phyloP scores from a whole-genome alignment of 106 monocot genomes.

The Allium fistulosum region DNA sequence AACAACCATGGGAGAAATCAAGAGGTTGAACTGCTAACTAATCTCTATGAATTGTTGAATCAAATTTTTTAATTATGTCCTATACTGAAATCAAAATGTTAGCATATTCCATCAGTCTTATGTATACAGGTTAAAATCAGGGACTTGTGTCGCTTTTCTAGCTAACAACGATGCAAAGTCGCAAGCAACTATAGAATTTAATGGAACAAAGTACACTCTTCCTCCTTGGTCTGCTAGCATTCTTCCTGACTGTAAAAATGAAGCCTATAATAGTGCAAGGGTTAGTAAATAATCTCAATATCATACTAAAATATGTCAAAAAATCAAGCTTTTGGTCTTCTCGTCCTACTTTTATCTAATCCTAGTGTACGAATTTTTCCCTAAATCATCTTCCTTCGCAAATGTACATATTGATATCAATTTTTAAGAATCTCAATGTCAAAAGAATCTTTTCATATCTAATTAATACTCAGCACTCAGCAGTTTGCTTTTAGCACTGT shows the following conservation, averaged over 20 bases:
- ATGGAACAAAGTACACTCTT: constrained; percentile 73
- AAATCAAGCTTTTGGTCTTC: background rate
- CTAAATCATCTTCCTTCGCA: background rate
- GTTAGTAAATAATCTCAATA: constrained; percentile 26
- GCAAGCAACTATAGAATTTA: constrained; percentile 55
- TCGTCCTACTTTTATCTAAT: background rate
- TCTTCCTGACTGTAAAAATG: constrained; percentile 89
- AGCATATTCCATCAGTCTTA: constrained; percentile 38
- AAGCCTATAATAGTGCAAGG: constrained; percentile 83
- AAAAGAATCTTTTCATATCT: no score
- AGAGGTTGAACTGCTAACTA: constrained; percentile 33
- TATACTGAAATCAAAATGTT: background rate
- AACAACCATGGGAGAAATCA: constrained; percentile 55
- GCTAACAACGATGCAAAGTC: constrained; percentile 59
- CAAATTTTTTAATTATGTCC: background rate
- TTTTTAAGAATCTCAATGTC: no score
- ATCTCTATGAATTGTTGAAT: background rate
- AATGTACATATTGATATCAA: background rate
- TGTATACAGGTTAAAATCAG: constrained; percentile 54
- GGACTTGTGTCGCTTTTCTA: constrained; percentile 85
- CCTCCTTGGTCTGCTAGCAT: constrained; percentile 98
- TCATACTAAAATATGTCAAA: background rate
- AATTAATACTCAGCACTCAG: no score
- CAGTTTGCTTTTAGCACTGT: no score
- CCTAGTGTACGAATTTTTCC: background rate